phyloP scores from a whole-genome alignment of 371 early-diverging fungal genomes.

The Mortierella polycephala region DNA sequence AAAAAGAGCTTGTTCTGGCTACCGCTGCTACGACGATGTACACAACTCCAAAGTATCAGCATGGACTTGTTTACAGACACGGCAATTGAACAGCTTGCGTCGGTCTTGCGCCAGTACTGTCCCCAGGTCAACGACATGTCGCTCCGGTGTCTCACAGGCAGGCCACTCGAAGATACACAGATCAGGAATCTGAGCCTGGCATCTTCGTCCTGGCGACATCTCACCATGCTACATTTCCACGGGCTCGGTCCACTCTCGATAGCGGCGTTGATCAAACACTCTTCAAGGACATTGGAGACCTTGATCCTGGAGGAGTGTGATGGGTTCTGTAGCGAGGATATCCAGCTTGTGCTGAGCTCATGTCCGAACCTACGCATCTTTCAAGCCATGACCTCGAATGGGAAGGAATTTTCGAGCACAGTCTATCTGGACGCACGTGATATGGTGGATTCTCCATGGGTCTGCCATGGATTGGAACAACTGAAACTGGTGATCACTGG shows the following conservation, averaged over 20 bases:
- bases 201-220: slow-evolving; percentile 13
- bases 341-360: slow-evolving; percentile 24
- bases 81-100: slow-evolving; percentile 11
- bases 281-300: slow-evolving; percentile 14
- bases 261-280: slow-evolving; percentile 29
- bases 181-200: slow-evolving; percentile 20
- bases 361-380: slow-evolving; percentile 26
- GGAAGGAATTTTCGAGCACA: slow-evolving; percentile 18
- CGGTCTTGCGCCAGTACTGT: slow-evolving; percentile 13
- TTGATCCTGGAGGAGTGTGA: slow-evolving; percentile 34
- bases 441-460: slow-evolving; percentile 39
- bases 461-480: slow-evolving; percentile 17
- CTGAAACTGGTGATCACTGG: slow-evolving; percentile 38
- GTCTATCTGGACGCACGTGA: slow-evolving; percentile 33
- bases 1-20: slow-evolving; percentile 25
- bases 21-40: slow-evolving; percentile 18
- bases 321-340: slow-evolving; percentile 26
- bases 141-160: slow-evolving; percentile 16
- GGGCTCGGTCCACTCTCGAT: slow-evolving; percentile 31
- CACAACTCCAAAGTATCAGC: slow-evolving; percentile 5
- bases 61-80: slow-evolving; percentile 18
- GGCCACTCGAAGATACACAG: slow-evolving; percentile 26
- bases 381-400: slow-evolving; percentile 29
- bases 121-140: slow-evolving; percentile 19
- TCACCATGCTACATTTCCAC: slow-evolving; percentile 30